Evolutionary conservation across 371 early-diverging fungal genomes (phyloP).

Genomic region (Fennellomyces sp.): DNA sequence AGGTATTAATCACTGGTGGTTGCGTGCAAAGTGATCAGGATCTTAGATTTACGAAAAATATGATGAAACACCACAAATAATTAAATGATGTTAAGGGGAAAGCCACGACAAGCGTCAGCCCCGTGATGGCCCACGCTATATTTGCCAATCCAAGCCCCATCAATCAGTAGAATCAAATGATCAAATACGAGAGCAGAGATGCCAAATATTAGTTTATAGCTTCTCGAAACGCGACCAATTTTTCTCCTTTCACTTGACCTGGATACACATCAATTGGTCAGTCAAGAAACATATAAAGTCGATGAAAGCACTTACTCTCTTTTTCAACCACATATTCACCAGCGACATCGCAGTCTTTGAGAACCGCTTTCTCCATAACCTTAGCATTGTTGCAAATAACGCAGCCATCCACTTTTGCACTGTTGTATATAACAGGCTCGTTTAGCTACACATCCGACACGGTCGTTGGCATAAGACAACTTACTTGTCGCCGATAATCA

Average conservation of each 20-base stretch:
- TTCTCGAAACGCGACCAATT: conserved; percentile 50
- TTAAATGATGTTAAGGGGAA: too few relatives aligned
- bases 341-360: conserved; percentile 95
- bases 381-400: conserved; percentile 84
- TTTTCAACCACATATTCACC: conserved; percentile 70
- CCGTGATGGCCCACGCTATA: too few relatives aligned
- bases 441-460: background rate
- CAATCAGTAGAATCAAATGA: background rate
- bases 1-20: too few relatives aligned
- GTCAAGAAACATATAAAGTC: background rate
- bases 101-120: too few relatives aligned
- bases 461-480: too few relatives aligned
- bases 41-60: too few relatives aligned
- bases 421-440: conserved; percentile 19
- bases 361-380: conserved; percentile 71
- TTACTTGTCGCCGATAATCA: conserved; percentile 84
- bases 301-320: conserved; percentile 57
- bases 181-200: too few relatives aligned
- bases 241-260: conserved; percentile 56
- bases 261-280: too few relatives aligned
- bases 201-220: conserved; percentile 30
- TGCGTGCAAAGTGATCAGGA: too few relatives aligned
- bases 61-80: too few relatives aligned
- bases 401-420: conserved; percentile 89
- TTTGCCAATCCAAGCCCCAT: too few relatives aligned